These are phyloP conservation scores for Blastomyces parvus DNA, from an alignment of 2,329 filamentous ascomycete species.

Conservation along the genomic window DNA sequence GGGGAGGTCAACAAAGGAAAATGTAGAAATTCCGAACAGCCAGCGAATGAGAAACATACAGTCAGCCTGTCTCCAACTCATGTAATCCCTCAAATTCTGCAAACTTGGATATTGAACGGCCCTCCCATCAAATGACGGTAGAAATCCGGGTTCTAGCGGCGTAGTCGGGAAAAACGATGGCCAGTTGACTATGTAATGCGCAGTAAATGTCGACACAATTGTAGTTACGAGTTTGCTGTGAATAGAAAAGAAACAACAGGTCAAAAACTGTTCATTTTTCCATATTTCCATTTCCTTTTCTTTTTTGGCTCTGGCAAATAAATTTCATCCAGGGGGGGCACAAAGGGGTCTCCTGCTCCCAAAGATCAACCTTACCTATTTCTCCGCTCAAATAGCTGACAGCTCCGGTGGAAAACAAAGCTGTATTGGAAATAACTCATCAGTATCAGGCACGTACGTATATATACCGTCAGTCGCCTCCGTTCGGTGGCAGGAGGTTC, in stretches of 20 bases:
- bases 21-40: not conserved
- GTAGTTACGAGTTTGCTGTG: slow-evolving; percentile 80
- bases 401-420: slow-evolving; percentile 80
- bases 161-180: slow-evolving; percentile 61
- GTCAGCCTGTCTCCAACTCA: slow-evolving; percentile 95
- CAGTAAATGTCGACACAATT: slow-evolving; percentile 84
- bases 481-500: not conserved
- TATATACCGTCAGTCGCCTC: not conserved
- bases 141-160: slow-evolving; percentile 55
- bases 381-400: slow-evolving; percentile 74
- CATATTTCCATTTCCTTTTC: not conserved
- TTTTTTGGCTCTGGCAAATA: not conserved
- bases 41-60: slow-evolving; percentile 49
- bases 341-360: not conserved
- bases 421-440: slow-evolving; percentile 35
- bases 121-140: slow-evolving; percentile 87
- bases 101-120: slow-evolving; percentile 82
- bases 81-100: slow-evolving; percentile 79
- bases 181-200: slow-evolving; percentile 82
- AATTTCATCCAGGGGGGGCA: not conserved
- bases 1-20: not conserved
- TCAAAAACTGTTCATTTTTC: not conserved
- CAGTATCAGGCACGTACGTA: not conserved
- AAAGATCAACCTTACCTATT: slow-evolving; percentile 47
- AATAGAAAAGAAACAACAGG: not conserved